Evolutionary conservation across 495 filamentous ascomycete species (phyloP).

Genomic region (Neurospora sp.): DNA sequence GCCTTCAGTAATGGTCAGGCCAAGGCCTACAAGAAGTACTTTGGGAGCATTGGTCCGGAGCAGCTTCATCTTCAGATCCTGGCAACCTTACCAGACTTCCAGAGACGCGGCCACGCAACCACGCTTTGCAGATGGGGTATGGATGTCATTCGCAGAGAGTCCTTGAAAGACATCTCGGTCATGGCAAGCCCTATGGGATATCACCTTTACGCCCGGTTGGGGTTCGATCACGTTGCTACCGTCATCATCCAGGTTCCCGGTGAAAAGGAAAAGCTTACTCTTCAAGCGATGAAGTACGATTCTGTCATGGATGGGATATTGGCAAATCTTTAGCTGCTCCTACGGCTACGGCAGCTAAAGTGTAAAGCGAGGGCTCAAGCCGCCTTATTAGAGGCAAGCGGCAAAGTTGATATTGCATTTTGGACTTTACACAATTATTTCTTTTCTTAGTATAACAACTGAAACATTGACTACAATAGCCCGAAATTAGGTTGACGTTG

Average conservation of each 20-base stretch:
- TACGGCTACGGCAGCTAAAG: neutral
- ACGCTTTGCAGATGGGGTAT: conserved; percentile 25
- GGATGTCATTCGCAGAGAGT: conserved; percentile 12
- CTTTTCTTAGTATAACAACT: neutral
- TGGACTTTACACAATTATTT: neutral
- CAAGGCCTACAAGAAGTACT: conserved; percentile 17
- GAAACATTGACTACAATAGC: neutral
- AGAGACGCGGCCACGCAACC: conserved; percentile 22
- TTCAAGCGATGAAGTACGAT: conserved; percentile 30
- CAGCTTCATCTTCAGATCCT: conserved; percentile 29
- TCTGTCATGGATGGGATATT: neutral
- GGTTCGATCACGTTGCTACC: conserved; percentile 10
- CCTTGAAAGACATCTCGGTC: conserved; percentile 19
- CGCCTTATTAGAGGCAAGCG: neutral
- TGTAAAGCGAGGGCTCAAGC: neutral
- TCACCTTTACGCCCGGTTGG: conserved; percentile 21
- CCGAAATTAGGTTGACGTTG: neutral
- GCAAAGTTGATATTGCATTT: neutral
- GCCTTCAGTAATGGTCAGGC: conserved; percentile 20
- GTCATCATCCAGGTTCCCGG: conserved; percentile 23
- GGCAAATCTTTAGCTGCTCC: neutral
- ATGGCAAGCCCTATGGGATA: conserved; percentile 31
- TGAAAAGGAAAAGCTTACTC: conserved; percentile 20
- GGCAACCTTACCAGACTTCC: conserved; percentile 22
- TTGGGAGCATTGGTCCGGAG: conserved; percentile 17